These are phyloP conservation scores for Aquanectria penicillioides DNA, from an alignment of 2,329 filamentous ascomycete species.

Conservation along the genomic window DNA sequence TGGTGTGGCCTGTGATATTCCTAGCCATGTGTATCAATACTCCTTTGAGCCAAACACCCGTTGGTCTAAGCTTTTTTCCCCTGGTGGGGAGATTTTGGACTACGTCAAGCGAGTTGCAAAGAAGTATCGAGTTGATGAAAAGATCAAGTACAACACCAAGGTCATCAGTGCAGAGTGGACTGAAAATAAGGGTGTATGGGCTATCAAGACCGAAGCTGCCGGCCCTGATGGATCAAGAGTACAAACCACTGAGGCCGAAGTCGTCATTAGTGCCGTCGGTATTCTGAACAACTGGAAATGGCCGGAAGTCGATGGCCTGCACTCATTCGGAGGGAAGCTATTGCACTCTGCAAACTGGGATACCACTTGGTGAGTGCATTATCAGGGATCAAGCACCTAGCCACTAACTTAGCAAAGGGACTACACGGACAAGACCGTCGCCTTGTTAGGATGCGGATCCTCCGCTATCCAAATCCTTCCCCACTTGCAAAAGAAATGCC, in stretches of 20 bases:
- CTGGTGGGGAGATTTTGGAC: constrained; percentile 68
- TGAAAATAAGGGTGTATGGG: neutral
- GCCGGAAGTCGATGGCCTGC: neutral
- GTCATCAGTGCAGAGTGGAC: neutral
- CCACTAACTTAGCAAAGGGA: neutral
- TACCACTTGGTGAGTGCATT: neutral
- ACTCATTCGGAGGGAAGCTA: neutral
- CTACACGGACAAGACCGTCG: neutral
- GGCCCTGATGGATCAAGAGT: neutral
- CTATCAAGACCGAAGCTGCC: neutral
- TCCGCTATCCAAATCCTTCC: neutral
- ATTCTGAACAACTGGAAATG: constrained; percentile 1
- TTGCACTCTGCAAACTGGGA: constrained; percentile 1
- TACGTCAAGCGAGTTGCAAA: constrained; percentile 69
- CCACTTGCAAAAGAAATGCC: neutral
- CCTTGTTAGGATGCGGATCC: neutral
- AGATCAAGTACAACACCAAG: constrained; percentile 52
- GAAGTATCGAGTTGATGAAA: constrained; percentile 69
- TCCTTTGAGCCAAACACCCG: constrained; percentile 70
- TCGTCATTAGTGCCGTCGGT: neutral
- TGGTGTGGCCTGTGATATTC: constrained; percentile 70
- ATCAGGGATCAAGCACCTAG: neutral
- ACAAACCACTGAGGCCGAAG: neutral
- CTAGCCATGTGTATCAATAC: constrained; percentile 75
- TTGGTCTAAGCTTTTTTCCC: constrained; percentile 72